Base-by-base conservation (phyloP, 352 stramenopile species). In the Phytophthora foliorum region DNA sequence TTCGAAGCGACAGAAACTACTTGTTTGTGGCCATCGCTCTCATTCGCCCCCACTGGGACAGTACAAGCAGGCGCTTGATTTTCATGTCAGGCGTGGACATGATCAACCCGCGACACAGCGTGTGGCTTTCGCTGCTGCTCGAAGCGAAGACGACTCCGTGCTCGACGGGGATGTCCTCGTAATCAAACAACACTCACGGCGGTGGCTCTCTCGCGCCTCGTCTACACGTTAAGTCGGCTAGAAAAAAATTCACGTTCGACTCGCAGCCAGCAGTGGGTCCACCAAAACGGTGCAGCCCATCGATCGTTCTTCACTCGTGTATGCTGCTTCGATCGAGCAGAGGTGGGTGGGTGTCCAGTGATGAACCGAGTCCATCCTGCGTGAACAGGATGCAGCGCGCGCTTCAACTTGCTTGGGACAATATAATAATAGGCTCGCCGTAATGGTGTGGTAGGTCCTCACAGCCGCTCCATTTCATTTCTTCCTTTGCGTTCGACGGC, bases 101-200 rank as follows among this genome's bases (percentile, higher is more conserved):
- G 32, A 38, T 38, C 34, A 41, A 41, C 6, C 32, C 9, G 32
- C 8, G 34, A n/a, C n/a, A n/a, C n/a, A n/a, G n/a, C n/a, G 34
- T 41, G 34, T 41, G 34, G 4, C 34, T 19, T 16, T n/a, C n/a
- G 34, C 34, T 41, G 34, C 14, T 34, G 29, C 9, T 34, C 8
- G 29, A 34, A 34, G 29, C 4, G 34, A 41, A 41, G 13, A 39
- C 34, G 34, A 17, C 34, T 32, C 29, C 29, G 7, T 32, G 29
- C 29, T 8, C 29, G 10, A 32, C 16, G 22, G 8, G 4, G 11
- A 45, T 25, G 27, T 9, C 49, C 14, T 21, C 49, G 49, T 57
- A 57, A 55, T 39, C 48, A 41, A 57, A 31, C 52, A 59, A 59
- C 52, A 59, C 36, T 59, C 52, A 50, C 31, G 19, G 42, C 4